Conservation (phyloP, 306 rosid species). For the Luffa acutangula region DNA sequence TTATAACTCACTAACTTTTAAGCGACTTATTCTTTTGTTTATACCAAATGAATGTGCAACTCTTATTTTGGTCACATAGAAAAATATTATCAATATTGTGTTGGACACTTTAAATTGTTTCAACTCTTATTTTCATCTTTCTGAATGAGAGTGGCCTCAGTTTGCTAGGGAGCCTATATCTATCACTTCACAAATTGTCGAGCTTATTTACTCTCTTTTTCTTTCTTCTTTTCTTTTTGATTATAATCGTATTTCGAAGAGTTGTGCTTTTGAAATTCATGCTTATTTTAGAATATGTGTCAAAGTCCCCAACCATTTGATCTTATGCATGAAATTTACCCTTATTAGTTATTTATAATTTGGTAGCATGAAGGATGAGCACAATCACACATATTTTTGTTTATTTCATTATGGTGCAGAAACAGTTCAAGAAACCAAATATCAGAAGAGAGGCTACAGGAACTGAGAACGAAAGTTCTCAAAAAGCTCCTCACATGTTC, state of each 20-base stretch:
- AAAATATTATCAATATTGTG: neutral
- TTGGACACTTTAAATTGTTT: neutral
- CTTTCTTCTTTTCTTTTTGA: neutral
- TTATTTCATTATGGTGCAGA: slow-evolving; percentile 33
- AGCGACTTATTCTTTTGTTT: neutral
- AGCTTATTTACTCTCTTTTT: neutral
- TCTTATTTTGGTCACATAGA: neutral
- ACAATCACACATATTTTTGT: slow-evolving; percentile 7
- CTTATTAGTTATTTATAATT: neutral
- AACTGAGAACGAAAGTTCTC: slow-evolving; percentile 16
- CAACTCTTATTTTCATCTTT: neutral
- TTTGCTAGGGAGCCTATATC: neutral
- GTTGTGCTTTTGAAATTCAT: neutral
- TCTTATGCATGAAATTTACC: neutral
- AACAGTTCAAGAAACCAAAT: slow-evolving; percentile 55
- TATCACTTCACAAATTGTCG: neutral
- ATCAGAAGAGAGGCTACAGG: slow-evolving; percentile 19
- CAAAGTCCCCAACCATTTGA: neutral
- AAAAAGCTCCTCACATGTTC: slow-evolving; percentile 21
- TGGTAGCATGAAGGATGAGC: neutral
- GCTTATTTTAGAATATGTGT: neutral
- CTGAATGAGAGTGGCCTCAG: neutral
- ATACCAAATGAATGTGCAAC: neutral
- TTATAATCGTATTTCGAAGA: neutral
- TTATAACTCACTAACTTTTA: neutral